phyloP scores from a whole-genome alignment of 1,139 yeast genomes.

The Ashbya aceris region DNA sequence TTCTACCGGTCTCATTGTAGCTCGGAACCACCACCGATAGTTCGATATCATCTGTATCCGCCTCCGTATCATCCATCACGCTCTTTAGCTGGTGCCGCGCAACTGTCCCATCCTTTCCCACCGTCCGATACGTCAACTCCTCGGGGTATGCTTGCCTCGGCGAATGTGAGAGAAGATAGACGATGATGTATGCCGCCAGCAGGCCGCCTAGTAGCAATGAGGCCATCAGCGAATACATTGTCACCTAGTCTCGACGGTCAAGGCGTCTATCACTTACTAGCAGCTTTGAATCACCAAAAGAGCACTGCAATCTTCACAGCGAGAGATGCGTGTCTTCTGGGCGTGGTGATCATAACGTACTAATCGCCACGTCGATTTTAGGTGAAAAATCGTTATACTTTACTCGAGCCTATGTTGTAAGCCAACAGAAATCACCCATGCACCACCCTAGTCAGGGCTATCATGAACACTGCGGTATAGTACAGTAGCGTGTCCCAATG shows the following conservation, averaged over 20 bases:
- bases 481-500: not conserved
- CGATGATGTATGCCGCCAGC: constrained; percentile 33
- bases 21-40: constrained; percentile 84
- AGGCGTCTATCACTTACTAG: no score
- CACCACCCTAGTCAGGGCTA: constrained; percentile 1
- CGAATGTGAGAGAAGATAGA: constrained; percentile 47
- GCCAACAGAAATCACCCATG: not conserved
- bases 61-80: constrained; percentile 16
- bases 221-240: constrained; percentile 1
- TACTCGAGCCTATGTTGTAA: no score
- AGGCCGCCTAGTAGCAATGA: constrained; percentile 10
- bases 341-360: no score
- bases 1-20: constrained; percentile 71
- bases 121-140: constrained; percentile 43
- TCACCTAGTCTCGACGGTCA: not conserved
- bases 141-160: constrained; percentile 47
- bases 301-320: no score
- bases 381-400: no score
- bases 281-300: no score
- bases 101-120: constrained; percentile 24
- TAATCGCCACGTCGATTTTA: no score
- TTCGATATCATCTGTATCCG: constrained; percentile 31
- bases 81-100: constrained; percentile 18
- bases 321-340: no score
- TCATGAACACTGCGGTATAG: not conserved